Evolutionary conservation across 2,329 filamentous ascomycete genomes (phyloP), one percentile per base, ranked within the genome.

Genomic region (Aspergillus niger): DNA sequence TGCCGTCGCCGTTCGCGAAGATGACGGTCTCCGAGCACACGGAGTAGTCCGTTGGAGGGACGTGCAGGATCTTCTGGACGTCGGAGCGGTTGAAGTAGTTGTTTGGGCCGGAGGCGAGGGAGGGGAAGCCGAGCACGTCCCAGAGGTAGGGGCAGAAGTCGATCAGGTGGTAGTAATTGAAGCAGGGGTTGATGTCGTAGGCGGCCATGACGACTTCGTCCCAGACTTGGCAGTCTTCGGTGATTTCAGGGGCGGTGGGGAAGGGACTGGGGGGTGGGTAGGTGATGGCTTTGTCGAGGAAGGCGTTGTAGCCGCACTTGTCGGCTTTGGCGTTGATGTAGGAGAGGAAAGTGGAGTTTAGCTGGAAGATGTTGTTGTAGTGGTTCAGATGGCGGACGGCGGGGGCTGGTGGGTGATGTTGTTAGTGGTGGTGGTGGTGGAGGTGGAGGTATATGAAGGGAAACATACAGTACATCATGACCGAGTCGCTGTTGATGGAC

Each of bases 141-240:
- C 85, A 91, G 2, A 86, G 78, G 7, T 86, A 69, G 0, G 91
- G 91, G 69, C 91, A 94, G 4, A 87, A 89, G 6, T 87, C 89
- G 0, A 85, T 85, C 7, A 93, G 83, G 51, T 90, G 85, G 75
- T 92, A 93, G 7, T 89, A 80, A 72, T 91, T 87, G 77, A 90
- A 95, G 79, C 91, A 94, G 0, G 91, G 91, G 76, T 94, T 94
- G 43, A 86, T 74, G 3, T 79, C 70, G 3, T 78, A 64, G 7
- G 83, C 82, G 17, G 86, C 87, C 0, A 79, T 67, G 64, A 77
- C 77, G 36, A 90, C 83, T 15, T 82, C 78, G 54, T 82, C 73
- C 71, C 82, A 89, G 13, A 90, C 69, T 44, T 79, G 77, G 71
- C 90, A 92, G 3, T 80, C 82, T 0, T 75, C 73, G 48, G 72